phyloP scores from a whole-genome alignment of 495 filamentous ascomycete genomes.

The Tuber microsphaerosporum region DNA sequence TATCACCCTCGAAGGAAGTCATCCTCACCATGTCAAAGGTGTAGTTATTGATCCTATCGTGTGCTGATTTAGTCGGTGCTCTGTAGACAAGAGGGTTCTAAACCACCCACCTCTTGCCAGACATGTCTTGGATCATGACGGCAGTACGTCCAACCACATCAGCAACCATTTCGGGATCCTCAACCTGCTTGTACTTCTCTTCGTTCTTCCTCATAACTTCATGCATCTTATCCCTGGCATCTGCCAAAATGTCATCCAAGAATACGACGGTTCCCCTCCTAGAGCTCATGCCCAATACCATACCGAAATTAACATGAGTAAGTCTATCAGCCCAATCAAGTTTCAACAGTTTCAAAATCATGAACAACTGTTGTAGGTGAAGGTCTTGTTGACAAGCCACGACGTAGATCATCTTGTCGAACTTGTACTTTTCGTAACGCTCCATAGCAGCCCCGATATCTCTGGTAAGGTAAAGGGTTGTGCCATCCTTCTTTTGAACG shows the following conservation, averaged over 20 bases:
- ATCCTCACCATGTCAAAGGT: constrained; percentile 58
- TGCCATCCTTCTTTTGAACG: constrained; percentile 56
- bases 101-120: constrained; percentile 52
- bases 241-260: constrained; percentile 56
- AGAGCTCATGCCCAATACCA: constrained; percentile 58
- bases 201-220: constrained; percentile 59
- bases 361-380: constrained; percentile 59
- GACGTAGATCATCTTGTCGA: constrained; percentile 65
- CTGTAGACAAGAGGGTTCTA: background rate
- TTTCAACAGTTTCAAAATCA: constrained; percentile 56
- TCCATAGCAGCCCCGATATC: constrained; percentile 58
- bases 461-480: constrained; percentile 58
- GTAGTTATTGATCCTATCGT: constrained; percentile 55
- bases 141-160: constrained; percentile 56
- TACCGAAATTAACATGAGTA: constrained; percentile 58
- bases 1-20: constrained; percentile 65
- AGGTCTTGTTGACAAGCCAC: constrained; percentile 57
- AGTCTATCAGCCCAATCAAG: constrained; percentile 54
- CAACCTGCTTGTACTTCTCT: constrained; percentile 55
- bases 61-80: constrained; percentile 5
- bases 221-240: constrained; percentile 59
- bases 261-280: constrained; percentile 54
- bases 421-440: constrained; percentile 56
- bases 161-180: constrained; percentile 50
- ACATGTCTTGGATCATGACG: constrained; percentile 63